Evolutionary conservation across 176 grass and related monocot genomes (phyloP), one percentile per base, ranked within the genome.

Genomic region (Guadua angustifolia): DNA sequence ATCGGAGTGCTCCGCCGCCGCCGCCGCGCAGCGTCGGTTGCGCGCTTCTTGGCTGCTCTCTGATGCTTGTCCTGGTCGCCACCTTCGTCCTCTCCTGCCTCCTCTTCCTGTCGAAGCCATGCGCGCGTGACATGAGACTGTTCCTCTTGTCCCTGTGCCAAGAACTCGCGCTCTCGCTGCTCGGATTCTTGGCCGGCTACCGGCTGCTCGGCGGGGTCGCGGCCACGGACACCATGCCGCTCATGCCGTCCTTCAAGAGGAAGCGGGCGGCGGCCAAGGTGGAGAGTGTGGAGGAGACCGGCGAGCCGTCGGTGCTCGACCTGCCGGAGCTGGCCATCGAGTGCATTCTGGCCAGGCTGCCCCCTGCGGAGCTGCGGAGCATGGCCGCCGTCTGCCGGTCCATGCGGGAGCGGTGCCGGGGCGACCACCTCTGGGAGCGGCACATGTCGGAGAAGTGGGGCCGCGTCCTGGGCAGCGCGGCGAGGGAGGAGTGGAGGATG

Each of bases 361-460:
- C 89, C 3, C 91, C 96, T 36, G 56, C 85, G 21, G 93, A 85
- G 69, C 86, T 99, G 40, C 87, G 80, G 56, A 89, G 26, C 89
- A 95, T 94, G 96, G 86, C 88, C 22, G 80, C 79, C 32, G 96
- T 94, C 26, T 92, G 93, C 79, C 83, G 83, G 50, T 89, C 86
- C 33, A 64, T 95, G 85, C 78, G 91, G 43, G 87, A 91, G 21
- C 77, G 80, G 32, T 95, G 93, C 77, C 85, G 86, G 74, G 68
- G 88, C 18, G 91, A 99, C 76, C 90, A 91, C 73, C 81, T 99
- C 40, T 99, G 96, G 96, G 91, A 95, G 80, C 91, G 83, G 50
- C 91, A 92, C 87, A 91, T 99, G 93, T 74, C 82, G 16, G 81
- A 83, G 80, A 99, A 92, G 86, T 99, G 96, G 96, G 91, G 89